Evolutionary conservation across 495 filamentous ascomycete species (phyloP).

Genomic region (Xylaria bambusicola): DNA sequence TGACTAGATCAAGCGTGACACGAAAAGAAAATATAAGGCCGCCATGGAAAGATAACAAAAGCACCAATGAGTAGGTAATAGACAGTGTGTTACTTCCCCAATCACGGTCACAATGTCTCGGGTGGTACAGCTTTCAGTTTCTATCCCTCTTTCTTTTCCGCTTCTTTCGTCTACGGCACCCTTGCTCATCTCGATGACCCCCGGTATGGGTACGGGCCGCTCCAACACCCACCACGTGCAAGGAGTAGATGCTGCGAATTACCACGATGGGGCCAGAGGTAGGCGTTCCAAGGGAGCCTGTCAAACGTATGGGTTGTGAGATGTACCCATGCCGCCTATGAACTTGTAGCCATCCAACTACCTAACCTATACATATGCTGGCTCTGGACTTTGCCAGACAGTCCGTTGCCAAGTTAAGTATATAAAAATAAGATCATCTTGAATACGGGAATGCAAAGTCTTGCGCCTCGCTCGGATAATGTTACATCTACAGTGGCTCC

Average conservation of each 20-base stretch:
- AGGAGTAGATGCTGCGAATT: slow-evolving; percentile 1
- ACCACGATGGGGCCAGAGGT: slow-evolving; percentile 2
- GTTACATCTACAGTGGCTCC: background rate
- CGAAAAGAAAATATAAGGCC: background rate
- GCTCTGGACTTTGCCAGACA: too few species aligned
- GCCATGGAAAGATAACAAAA: slow-evolving; percentile 6
- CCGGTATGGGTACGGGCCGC: background rate
- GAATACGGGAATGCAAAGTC: background rate
- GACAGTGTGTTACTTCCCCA: background rate
- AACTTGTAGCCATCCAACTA: too few species aligned
- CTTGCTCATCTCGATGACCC: background rate
- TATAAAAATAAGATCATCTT: background rate
- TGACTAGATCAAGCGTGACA: too few species aligned
- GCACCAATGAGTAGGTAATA: too few species aligned
- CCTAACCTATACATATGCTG: too few species aligned
- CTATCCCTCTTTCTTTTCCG: background rate
- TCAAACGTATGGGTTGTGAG: background rate
- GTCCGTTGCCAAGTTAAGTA: too few species aligned
- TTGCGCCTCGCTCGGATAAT: background rate
- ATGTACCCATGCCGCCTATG: too few species aligned
- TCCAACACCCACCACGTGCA: background rate
- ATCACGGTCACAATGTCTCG: background rate
- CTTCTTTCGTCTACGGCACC: background rate
- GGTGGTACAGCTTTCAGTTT: background rate
- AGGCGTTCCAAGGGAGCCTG: background rate